Evolutionary conservation across 768 basidiomycete species (phyloP), one percentile per base, ranked within the genome.

Genomic region (Tulasnella sp.): DNA sequence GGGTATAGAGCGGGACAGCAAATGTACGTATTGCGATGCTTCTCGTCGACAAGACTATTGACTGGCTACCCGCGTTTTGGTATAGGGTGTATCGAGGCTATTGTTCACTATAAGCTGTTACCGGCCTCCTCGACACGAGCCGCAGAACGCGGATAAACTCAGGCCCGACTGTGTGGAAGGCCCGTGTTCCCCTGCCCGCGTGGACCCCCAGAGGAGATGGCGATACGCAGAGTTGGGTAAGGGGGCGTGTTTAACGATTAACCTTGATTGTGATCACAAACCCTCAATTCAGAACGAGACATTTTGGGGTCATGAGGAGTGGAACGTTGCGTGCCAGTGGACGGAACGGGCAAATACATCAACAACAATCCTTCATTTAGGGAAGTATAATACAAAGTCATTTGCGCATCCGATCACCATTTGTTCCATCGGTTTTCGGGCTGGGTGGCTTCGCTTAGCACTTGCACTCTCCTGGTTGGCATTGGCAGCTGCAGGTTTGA

Each of bases 71-170:
- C 72, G 41, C 37, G 58, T 78, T 64, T 28, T 48, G n/a, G 1
- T 24, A 24, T 81, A 98, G 97, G 97, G 97, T 97, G 96, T 84
- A 92, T 98, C 89, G 96, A 97, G 83, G 95, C 95, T 0, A 89
- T 98, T 50, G 92, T 96, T 0, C 90, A 94, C 83, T 98, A 98
- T 86, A 93, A 93, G 84, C 88, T 87, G 40, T 85, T 96, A n/a
- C 85, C 37, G 37, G 37, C 37, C 96, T 40, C 81, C 93, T n/a
- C 86, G 85, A 77, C 88, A 90, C 44, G 87, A 90, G 82, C 78
- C 86, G 2, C 82, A 85, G n/a, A 83, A 84, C 1, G 84, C 80
- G 0, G 44, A 81, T 8, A 75, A 77, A 4, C 82, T 91, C 80
- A 85, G 82, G 40, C 83, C 86, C 20, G 89, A 90, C 22, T 91